Conservation (phyloP, 2,329 filamentous ascomycete genomes). For the Scleromitrula shiraiana region DNA sequence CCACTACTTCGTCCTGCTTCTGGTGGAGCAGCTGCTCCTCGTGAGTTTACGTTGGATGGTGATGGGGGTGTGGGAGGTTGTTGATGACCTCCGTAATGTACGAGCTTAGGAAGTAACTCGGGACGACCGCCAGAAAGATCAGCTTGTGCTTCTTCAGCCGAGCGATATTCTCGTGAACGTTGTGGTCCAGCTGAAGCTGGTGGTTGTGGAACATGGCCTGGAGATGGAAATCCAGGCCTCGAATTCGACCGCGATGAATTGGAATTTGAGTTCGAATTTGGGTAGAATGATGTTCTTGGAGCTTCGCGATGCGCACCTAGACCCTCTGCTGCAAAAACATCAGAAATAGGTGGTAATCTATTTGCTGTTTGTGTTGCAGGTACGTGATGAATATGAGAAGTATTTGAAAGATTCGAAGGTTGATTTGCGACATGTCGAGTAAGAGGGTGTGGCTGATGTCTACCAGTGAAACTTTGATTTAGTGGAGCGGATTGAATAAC, state of each 20-base stretch:
- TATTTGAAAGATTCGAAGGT: slow-evolving; percentile 72
- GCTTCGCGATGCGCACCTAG: slow-evolving; percentile 53
- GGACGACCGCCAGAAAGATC: slow-evolving; percentile 86
- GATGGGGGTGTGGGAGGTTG: slow-evolving; percentile 80
- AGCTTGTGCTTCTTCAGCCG: slow-evolving; percentile 89
- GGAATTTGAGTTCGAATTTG: slow-evolving; percentile 32
- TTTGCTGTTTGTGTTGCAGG: slow-evolving; percentile 86
- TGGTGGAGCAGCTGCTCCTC: too few relatives aligned
- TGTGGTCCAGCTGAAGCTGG: slow-evolving; percentile 49
- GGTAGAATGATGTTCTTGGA: slow-evolving; percentile 18
- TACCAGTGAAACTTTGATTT: slow-evolving; percentile 89
- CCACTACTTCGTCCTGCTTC: slow-evolving; percentile 42
- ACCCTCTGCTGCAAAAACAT: slow-evolving; percentile 79
- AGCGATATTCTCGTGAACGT: slow-evolving; percentile 80
- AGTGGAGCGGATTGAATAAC: slow-evolving; percentile 96
- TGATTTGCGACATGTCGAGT: slow-evolving; percentile 75
- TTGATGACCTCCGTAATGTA: slow-evolving; percentile 91
- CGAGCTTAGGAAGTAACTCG: slow-evolving; percentile 83
- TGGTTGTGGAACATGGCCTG: slow-evolving; percentile 40
- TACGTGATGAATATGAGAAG: slow-evolving; percentile 84
- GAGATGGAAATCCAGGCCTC: slow-evolving; percentile 67
- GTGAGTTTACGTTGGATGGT: slow-evolving; percentile 31
- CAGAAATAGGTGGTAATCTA: slow-evolving; percentile 84
- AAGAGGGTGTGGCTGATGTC: slow-evolving; percentile 68
- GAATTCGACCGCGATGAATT: slow-evolving; percentile 56